Evolutionary conservation across 1,139 yeast species (phyloP), one percentile per base, ranked within the genome.

Genomic region (Chernovozyma sophiae-reginae): DNA sequence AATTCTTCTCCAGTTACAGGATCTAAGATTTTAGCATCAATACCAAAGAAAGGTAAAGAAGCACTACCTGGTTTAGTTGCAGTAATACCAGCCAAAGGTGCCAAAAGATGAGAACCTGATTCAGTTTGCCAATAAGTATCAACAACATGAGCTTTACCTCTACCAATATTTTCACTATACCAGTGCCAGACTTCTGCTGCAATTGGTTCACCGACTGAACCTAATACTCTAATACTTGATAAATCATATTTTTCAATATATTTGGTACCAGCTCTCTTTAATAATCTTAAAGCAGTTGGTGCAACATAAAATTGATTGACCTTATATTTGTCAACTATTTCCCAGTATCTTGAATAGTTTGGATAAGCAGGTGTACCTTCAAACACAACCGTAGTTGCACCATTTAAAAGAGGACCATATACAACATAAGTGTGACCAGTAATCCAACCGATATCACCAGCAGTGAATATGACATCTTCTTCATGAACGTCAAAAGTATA

Each of bases 131-230:
- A 83, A 65, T 83, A 82, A 33, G 92, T 82, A 60, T 83, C 92
- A 46, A 80, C 78, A 48, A 83, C 78, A 52, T 84, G 86, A 35
- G 85, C 82, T 57, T 81, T 73, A 32, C 76, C 77, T 51, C 84
- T 74, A 50, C 95, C 96, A 51, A 86, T 78, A 47, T 79, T 71
- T 46, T 83, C 86, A 52, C 79, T 80, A 60, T 84, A 86, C 96
- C 96, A 86, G 55, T 83, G 87, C 96, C 96, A 86, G 40, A 86
- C 89, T 55, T 86, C 96, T 31, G 90, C 86, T 25, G 95, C 94
- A 60, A 86, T 86, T 44, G 96, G 96, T 60, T 86, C 96, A 56
- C 96, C 96, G 32, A 86, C 96, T 11, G 94, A 81, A 18, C 95
- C 96, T 43, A 86, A 70, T 25, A 79, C 80, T 53, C 95, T 73